A percentile compares a stretch with the other conserved stretches of the same genome.
These are phyloP conservation scores for Pueraria montana DNA, from an alignment of 306 rosid genomes.

Conservation along the genomic window DNA sequence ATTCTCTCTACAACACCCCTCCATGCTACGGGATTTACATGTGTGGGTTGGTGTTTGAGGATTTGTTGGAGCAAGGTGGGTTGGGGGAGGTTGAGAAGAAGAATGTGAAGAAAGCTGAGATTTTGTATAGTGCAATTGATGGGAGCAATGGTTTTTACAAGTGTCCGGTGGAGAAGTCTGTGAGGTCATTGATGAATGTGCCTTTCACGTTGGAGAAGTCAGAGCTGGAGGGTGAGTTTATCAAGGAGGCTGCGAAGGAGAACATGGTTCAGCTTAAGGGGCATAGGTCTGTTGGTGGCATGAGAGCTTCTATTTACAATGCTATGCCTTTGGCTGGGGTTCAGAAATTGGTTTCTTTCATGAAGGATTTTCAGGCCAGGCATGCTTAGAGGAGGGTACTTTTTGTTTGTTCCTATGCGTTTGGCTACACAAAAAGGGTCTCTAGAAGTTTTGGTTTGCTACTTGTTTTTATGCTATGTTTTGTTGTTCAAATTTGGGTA, in stretches of 20 bases:
- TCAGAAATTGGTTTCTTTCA: conserved; percentile 84
- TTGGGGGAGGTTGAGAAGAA: conserved; percentile 83
- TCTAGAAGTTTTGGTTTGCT: conserved; percentile 38
- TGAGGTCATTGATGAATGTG: conserved; percentile 89
- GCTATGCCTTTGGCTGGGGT: conserved; percentile 94
- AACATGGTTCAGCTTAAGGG: conserved; percentile 92
- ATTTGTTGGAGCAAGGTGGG: conserved; percentile 82
- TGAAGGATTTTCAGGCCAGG: conserved; percentile 87
- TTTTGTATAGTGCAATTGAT: conserved; percentile 71
- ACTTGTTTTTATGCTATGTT: background rate
- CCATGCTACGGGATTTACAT: conserved; percentile 83
- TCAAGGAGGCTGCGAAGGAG: conserved; percentile 84
- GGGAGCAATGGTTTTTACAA: conserved; percentile 78
- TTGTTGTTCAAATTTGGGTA: conserved; percentile 31
- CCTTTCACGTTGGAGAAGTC: conserved; percentile 84
- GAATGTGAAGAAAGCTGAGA: conserved; percentile 74
- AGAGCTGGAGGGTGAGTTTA: conserved; percentile 80
- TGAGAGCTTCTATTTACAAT: conserved; percentile 92
- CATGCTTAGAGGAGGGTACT: conserved; percentile 53
- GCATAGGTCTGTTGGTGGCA: conserved; percentile 85
- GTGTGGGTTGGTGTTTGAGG: conserved; percentile 90
- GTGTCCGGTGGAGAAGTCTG: conserved; percentile 82
- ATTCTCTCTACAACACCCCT: conserved; percentile 84
- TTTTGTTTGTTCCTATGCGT: background rate
- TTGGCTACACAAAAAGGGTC: background rate